phyloP scores from a whole-genome alignment of 495 filamentous ascomycete genomes.

The Bacidia gigantensis region DNA sequence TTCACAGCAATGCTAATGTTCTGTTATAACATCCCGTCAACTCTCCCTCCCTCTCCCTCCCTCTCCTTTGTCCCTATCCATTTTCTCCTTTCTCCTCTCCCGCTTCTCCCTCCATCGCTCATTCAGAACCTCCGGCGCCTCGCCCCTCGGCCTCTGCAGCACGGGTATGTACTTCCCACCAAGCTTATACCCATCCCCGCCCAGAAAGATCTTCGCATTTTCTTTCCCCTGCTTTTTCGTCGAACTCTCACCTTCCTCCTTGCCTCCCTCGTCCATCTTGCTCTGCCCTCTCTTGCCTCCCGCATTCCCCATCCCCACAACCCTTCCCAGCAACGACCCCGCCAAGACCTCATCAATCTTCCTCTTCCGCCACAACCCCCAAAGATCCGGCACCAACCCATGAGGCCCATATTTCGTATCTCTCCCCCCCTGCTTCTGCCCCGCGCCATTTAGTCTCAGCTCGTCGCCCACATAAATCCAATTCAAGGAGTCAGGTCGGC shows the following conservation, averaged over 20 bases:
- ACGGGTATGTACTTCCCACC: slow-evolving; percentile 61
- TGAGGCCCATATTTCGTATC: slow-evolving; percentile 43
- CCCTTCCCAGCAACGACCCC: slow-evolving; percentile 39
- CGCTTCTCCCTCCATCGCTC: slow-evolving; percentile 57
- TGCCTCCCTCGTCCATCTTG: slow-evolving; percentile 18
- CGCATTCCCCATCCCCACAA: not conserved
- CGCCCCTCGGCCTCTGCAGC: slow-evolving; percentile 47
- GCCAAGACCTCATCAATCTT: slow-evolving; percentile 85
- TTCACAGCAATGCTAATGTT: too few relatives aligned
- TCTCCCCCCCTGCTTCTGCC: slow-evolving; percentile 15
- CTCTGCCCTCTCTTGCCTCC: not conserved
- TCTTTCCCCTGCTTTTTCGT: slow-evolving; percentile 19
- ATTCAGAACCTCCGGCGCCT: slow-evolving; percentile 58
- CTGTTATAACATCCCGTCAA: not conserved
- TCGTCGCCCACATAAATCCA: slow-evolving; percentile 66
- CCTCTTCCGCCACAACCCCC: slow-evolving; percentile 64
- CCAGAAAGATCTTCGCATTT: slow-evolving; percentile 55
- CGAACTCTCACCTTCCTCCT: slow-evolving; percentile 19
- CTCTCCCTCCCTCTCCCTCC: not conserved
- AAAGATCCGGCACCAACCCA: slow-evolving; percentile 60
- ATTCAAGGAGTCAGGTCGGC: slow-evolving; percentile 46
- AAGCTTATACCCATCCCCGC: slow-evolving; percentile 43
- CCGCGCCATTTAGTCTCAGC: slow-evolving; percentile 21
- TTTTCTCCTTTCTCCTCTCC: slow-evolving; percentile 52
- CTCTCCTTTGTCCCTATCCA: slow-evolving; percentile 3